Conservation (phyloP, 306 rosid species). For the Inga leiocalycina region DNA sequence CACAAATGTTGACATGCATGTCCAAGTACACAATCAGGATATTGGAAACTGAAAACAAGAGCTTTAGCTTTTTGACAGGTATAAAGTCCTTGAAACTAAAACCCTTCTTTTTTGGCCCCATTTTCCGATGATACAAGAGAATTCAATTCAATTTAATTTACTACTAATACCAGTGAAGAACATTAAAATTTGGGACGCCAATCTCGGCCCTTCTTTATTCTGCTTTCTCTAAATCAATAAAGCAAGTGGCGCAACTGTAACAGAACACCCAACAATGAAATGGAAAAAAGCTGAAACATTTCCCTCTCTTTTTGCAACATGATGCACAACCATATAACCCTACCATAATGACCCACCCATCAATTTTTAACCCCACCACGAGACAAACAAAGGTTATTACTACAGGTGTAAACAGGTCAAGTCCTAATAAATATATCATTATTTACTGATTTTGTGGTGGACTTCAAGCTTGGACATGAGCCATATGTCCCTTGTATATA, state of each 20-base stretch:
- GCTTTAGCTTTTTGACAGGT: constrained; percentile 24
- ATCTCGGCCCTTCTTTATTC: constrained; percentile 50
- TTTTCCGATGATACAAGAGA: constrained; percentile 27
- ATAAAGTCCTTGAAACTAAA: constrained; percentile 21
- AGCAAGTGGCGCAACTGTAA: constrained; percentile 24
- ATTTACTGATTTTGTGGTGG: constrained; percentile 24
- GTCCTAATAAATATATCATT: not conserved
- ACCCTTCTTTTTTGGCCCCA: not conserved
- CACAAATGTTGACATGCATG: not conserved
- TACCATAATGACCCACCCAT: constrained; percentile 8
- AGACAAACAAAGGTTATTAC: not conserved
- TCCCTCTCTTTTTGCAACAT: constrained; percentile 56
- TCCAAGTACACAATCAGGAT: not conserved
- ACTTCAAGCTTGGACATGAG: constrained; percentile 17
- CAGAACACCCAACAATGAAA: constrained; percentile 18
- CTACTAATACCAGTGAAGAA: not conserved
- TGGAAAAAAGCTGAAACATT: constrained; percentile 30
- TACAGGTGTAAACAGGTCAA: not conserved
- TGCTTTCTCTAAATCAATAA: constrained; percentile 23
- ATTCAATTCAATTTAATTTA: not conserved
- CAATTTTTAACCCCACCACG: not conserved
- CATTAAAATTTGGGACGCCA: constrained; percentile 47
- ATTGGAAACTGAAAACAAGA: constrained; percentile 5
- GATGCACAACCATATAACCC: constrained; percentile 36
- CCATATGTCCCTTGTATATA: constrained; percentile 12